Base-by-base conservation (phyloP, 208 protist species). In the Leishmania tarentolae region DNA sequence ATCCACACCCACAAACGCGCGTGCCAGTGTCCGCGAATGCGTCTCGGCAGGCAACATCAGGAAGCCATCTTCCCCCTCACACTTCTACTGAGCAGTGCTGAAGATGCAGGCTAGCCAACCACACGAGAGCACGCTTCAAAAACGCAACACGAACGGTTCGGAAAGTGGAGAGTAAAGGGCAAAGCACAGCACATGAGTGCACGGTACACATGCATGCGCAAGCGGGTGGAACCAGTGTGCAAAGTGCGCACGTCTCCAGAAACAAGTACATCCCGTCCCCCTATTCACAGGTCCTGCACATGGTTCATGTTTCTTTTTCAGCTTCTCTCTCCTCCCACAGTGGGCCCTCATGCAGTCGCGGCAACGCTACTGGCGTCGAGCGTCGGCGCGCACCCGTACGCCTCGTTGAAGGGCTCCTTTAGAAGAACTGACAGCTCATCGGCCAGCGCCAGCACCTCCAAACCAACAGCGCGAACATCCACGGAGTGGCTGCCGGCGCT, bases 381-480 rank as follows among this genome's bases (percentile, higher is more conserved):
- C 40, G 21, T 44, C 6, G 69, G 69, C 11, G 28, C 44, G 69
- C 69, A 73, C 40, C 69, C 91, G 77, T 95, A 97, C 9, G 87
- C 89, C 75, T 88, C 88, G 28, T 87, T 87, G 83, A 95, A 97
- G 17, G 85, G 77, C 19, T 84, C 86, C 57, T 86, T 83, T 40
- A 94, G 78, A 28, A 88, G 81, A 35, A 57, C 80, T 6, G 86
- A 83, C 44, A 98, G 81, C 44, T 86, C 72, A 15, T 87, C 82
- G 0, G 93, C 87, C 2, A 96, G 65, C 61, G 90, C 87, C 69
- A 96, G 90, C 71, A 94, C 79, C 75, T 92, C 85, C 50, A 97
- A 75, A 6, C 91, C 90, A 40, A 96, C 87, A 2, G 84, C 89
- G 24, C 93, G 92, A 63, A 94, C 89, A 80, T 98, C 90, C 72